Evolutionary conservation across 2,329 filamentous ascomycete species (phyloP), one percentile per base, ranked within the genome.

Genomic region (Cladophialophora carrionii): DNA sequence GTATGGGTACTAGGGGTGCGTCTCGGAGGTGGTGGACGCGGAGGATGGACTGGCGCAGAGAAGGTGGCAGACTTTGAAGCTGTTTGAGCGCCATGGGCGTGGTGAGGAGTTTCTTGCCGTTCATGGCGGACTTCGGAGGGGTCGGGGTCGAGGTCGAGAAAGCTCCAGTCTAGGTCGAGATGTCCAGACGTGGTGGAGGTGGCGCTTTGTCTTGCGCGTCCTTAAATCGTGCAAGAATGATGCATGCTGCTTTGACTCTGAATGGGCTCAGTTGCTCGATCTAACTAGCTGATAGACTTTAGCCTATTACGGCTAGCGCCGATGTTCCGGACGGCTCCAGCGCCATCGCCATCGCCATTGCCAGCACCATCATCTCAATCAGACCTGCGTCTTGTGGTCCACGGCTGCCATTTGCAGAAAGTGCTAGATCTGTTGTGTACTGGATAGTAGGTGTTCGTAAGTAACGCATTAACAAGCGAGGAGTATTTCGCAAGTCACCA

Each of bases 61-160:
- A 61, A 17, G 53, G 51, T 3, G 63, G 63, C 4, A 61, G 57
- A 6, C 24, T 56, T 34, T 60, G 49, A 10, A 63, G 55, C 37
- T 43, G 51, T 9, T 20, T 32, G 24, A 62, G 53, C 31, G 37
- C 55, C 37, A 24, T 20, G 32, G 55, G 24, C 17, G 31, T 10
- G 6, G 54, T 22, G 61, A 58, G 41, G 54, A 63, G 61, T 31
- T 52, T 57, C 22, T 34, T 63, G 10, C 22, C 26, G 17, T 48
- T 34, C 61, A 63, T 58, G 31, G 43, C 22, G 48, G 52, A 20
- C 26, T 51, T 20, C 24, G 31, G 29, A 12, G 20, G 20, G 48
- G 48, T 14, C 48, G 20, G 20, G 48, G 48, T 14, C 48, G 48
- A 22, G 20, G 48, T n/a, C 20, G 48, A 51, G 22, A 7, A 17